phyloP scores from a whole-genome alignment of 352 stramenopile genomes.

The Globisporangium polare region DNA sequence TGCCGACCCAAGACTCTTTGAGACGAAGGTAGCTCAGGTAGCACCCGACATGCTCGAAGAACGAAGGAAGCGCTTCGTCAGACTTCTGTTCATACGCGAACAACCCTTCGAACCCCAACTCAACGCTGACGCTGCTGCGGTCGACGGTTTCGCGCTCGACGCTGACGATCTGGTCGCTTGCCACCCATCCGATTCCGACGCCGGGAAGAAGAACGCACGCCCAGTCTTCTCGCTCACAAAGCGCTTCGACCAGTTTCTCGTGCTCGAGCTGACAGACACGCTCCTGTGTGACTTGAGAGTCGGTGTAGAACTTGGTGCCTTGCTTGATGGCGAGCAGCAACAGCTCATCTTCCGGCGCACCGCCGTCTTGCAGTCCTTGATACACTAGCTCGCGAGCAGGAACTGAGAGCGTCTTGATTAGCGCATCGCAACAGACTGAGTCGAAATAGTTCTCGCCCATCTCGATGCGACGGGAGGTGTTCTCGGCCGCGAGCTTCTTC shows the following conservation, averaged over 20 bases:
- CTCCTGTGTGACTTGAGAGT: background rate
- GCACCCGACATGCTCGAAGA: background rate
- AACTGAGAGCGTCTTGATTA: background rate
- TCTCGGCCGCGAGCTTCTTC: background rate
- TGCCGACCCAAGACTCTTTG: background rate
- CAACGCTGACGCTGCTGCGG: background rate
- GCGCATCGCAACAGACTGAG: background rate
- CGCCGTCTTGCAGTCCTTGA: background rate
- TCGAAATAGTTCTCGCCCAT: background rate
- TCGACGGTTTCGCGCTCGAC: background rate
- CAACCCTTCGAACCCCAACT: background rate
- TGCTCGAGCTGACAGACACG: background rate
- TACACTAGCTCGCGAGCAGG: conserved; percentile 9
- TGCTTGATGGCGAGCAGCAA: background rate
- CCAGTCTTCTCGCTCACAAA: background rate
- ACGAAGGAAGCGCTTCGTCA: background rate
- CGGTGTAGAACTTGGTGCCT: background rate
- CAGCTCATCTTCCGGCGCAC: background rate
- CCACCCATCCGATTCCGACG: background rate
- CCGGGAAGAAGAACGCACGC: background rate
- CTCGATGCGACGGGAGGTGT: background rate
- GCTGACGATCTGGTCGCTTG: background rate
- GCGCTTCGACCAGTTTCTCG: background rate
- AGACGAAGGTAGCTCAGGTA: background rate
- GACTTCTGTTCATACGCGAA: no score